phyloP scores from a whole-genome alignment of 1,284 basidiomycete genomes.

The Laetiporus sulphureus region DNA sequence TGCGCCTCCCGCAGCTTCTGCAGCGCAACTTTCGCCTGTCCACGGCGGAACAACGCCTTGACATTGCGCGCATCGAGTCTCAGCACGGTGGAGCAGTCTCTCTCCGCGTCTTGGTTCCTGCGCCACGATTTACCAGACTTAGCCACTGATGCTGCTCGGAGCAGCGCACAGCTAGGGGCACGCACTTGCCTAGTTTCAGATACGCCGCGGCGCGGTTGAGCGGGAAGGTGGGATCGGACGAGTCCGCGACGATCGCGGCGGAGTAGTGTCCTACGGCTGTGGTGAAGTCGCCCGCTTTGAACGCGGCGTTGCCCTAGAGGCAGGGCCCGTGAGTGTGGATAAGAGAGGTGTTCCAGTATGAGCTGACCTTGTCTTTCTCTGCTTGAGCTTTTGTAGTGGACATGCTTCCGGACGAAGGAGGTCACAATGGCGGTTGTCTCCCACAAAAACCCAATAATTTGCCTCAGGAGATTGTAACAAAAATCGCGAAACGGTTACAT shows the following conservation, averaged over 20 bases:
- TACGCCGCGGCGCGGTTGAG: conserved; percentile 80
- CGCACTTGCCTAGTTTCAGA: conserved; percentile 82
- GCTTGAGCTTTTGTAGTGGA: conserved; percentile 9
- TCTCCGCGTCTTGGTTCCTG: conserved; percentile 68
- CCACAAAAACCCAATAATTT: too few species aligned
- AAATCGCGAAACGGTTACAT: too few species aligned
- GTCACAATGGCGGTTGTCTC: too few species aligned
- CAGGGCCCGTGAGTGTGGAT: background rate
- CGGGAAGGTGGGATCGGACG: conserved; percentile 56
- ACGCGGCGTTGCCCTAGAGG: conserved; percentile 50
- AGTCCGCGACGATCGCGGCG: conserved; percentile 60
- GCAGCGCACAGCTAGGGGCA: conserved; percentile 12
- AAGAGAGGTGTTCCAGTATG: background rate
- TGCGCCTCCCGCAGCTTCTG: conserved; percentile 46
- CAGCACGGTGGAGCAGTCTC: conserved; percentile 61
- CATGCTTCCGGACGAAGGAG: too few species aligned
- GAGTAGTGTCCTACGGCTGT: conserved; percentile 65
- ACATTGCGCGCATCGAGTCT: conserved; percentile 47
- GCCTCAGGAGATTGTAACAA: too few species aligned
- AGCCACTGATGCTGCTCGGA: conserved; percentile 8
- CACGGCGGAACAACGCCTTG: conserved; percentile 69
- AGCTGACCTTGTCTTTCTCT: conserved; percentile 27
- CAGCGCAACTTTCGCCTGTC: conserved; percentile 53
- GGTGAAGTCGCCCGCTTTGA: conserved; percentile 46
- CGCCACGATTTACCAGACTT: background rate